Evolutionary conservation across 352 stramenopile genomes (phyloP).

Genomic region (Phytophthora cryptogea): DNA sequence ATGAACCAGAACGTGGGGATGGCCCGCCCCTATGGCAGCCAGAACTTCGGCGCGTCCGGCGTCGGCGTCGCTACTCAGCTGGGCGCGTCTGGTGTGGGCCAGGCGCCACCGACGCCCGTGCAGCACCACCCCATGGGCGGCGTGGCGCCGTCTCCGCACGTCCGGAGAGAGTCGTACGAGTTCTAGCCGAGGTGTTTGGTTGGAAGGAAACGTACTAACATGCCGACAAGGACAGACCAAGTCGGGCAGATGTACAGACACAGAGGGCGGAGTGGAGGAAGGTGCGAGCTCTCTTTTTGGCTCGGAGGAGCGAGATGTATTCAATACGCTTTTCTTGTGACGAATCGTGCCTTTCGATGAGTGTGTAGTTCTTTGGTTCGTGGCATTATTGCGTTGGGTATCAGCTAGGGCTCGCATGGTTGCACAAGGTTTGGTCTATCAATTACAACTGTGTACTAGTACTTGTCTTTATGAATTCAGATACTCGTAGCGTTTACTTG

Average conservation of each 20-base stretch:
- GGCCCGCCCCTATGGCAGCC: slow-evolving; percentile 16
- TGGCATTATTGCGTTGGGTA: background rate
- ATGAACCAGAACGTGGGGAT: slow-evolving; percentile 19
- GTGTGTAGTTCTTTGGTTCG: slow-evolving; percentile 6
- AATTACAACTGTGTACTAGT: slow-evolving; percentile 9
- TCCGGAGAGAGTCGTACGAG: slow-evolving; percentile 43
- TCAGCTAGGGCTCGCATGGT: background rate
- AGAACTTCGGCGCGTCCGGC: slow-evolving; percentile 22
- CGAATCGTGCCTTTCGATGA: slow-evolving; percentile 2
- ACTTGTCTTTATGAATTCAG: slow-evolving; percentile 7
- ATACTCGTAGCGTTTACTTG: background rate
- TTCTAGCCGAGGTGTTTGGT: slow-evolving; percentile 30
- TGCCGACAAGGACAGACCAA: background rate
- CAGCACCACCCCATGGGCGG: slow-evolving; percentile 25
- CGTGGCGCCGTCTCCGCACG: slow-evolving; percentile 32
- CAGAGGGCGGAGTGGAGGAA: slow-evolving; percentile 5
- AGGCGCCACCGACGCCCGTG: slow-evolving; percentile 30
- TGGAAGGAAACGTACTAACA: slow-evolving; percentile 14
- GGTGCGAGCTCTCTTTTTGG: slow-evolving; percentile 28
- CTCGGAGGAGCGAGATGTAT: slow-evolving; percentile 25
- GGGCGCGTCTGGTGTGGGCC: slow-evolving; percentile 11
- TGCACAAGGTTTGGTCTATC: slow-evolving; percentile 1
- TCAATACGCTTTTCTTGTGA: slow-evolving; percentile 35
- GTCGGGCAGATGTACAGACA: slow-evolving; percentile 24
- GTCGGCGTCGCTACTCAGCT: slow-evolving; percentile 11